Conservation (phyloP, 441 rosid species). For the Cnidoscolus chayamansa region DNA sequence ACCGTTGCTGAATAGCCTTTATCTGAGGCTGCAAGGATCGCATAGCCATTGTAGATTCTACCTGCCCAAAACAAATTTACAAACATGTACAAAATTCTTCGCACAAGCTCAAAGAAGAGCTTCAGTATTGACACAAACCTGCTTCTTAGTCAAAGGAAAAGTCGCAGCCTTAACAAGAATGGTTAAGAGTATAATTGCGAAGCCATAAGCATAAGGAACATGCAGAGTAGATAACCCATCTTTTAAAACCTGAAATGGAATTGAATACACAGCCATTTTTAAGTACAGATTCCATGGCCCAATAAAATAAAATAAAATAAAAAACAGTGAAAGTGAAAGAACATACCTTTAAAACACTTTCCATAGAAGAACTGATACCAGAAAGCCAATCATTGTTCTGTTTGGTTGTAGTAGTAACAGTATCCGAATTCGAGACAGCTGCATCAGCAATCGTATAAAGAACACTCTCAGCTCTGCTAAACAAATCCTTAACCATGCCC, state of each 20-base stretch:
- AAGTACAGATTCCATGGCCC: background rate
- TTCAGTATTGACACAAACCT: conserved; percentile 44
- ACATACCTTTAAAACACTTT: conserved; percentile 69
- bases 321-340: background rate
- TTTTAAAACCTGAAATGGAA: conserved; percentile 60
- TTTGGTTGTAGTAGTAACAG: conserved; percentile 34
- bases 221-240: conserved; percentile 75
- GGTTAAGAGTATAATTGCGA: conserved; percentile 83
- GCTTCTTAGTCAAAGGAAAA: conserved; percentile 86
- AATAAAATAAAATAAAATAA: background rate
- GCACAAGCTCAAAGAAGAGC: background rate
- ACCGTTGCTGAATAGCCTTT: conserved; percentile 78
- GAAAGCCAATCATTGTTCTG: conserved; percentile 84
- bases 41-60: conserved; percentile 93
- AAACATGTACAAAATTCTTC: conserved; percentile 9
- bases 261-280: conserved; percentile 1
- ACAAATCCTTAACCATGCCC: conserved; percentile 40
- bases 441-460: conserved; percentile 78
- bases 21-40: conserved; percentile 85
- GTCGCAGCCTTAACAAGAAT: conserved; percentile 90
- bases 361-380: conserved; percentile 73
- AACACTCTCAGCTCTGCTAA: conserved; percentile 45
- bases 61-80: conserved; percentile 40
- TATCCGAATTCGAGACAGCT: conserved; percentile 65
- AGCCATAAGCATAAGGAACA: conserved; percentile 82